Evolutionary conservation across 1,284 basidiomycete genomes (phyloP).

Genomic region (Apiotrichum veenhuisii): DNA sequence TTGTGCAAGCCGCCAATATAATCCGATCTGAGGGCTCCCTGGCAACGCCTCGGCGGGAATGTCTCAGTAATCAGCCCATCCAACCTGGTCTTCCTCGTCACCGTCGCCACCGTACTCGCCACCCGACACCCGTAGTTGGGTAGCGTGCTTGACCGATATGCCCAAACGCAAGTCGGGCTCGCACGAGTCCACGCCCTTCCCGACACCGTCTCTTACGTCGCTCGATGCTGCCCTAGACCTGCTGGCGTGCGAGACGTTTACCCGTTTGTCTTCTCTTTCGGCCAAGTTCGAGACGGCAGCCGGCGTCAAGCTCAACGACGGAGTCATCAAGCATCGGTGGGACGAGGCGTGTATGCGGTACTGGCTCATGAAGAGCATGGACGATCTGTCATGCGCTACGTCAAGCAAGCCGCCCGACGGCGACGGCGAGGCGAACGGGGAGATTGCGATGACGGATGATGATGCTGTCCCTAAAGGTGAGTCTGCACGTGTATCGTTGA

Average conservation of each 20-base stretch:
- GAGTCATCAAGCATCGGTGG: slow-evolving; percentile 36
- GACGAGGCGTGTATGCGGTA: slow-evolving; percentile 45
- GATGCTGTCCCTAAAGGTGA: slow-evolving; percentile 2
- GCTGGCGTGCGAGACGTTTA: slow-evolving; percentile 42
- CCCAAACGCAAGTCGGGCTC: slow-evolving; percentile 14
- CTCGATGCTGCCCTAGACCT: slow-evolving; percentile 46
- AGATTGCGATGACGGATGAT: slow-evolving; percentile 14
- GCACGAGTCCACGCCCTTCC: slow-evolving; percentile 2
- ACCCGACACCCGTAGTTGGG: not conserved
- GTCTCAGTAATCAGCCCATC: not conserved
- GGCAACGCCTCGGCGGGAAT: not conserved
- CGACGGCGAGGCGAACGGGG: slow-evolving; percentile 4
- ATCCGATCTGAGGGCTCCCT: no score
- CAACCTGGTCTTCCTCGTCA: not conserved
- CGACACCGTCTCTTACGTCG: slow-evolving; percentile 26
- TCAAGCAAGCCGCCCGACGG: not conserved
- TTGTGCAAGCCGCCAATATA: no score
- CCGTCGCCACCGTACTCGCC: not conserved
- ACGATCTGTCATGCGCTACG: slow-evolving; percentile 33
- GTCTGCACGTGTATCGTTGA: not conserved
- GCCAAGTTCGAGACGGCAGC: slow-evolving; percentile 40
- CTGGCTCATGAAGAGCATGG: slow-evolving; percentile 45
- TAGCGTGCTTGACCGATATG: not conserved
- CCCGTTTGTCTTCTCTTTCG: slow-evolving; percentile 29
- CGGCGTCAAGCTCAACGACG: slow-evolving; percentile 38